Evolutionary conservation across 2,329 filamentous ascomycete genomes (phyloP).

Genomic region (Epichloe baconii): DNA sequence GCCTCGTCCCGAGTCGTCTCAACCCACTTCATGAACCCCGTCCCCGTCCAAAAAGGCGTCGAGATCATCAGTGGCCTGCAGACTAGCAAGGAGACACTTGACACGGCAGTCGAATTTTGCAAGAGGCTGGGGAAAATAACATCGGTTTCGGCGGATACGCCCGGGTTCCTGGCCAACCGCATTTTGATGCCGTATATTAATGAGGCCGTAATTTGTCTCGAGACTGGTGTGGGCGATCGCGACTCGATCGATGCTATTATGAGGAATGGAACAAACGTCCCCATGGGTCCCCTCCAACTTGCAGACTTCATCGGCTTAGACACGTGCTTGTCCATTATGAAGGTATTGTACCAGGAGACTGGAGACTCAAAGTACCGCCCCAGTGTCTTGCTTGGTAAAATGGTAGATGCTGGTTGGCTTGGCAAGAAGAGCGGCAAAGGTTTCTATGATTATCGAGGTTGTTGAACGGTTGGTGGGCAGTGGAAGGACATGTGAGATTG

Average conservation of each 20-base stretch:
- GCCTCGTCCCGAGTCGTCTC: slow-evolving; percentile 80
- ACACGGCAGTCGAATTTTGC: slow-evolving; percentile 74
- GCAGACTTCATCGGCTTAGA: slow-evolving; percentile 97
- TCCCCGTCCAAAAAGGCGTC: slow-evolving; percentile 91
- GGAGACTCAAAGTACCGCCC: slow-evolving; percentile 94
- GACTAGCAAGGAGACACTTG: slow-evolving; percentile 70
- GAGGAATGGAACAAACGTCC: slow-evolving; percentile 98
- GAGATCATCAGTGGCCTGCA: slow-evolving; percentile 95
- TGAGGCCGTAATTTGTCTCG: slow-evolving; percentile 89
- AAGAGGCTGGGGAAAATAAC: slow-evolving; percentile 86
- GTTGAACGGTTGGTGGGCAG: not conserved
- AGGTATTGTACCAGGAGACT: slow-evolving; percentile 79
- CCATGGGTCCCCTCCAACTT: slow-evolving; percentile 88
- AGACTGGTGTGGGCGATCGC: slow-evolving; percentile 77
- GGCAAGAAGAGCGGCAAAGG: slow-evolving; percentile 97
- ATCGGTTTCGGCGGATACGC: slow-evolving; percentile 76
- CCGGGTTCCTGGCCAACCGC: slow-evolving; percentile 89
- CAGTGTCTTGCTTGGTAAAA: slow-evolving; percentile 74
- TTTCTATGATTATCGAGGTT: slow-evolving; percentile 69
- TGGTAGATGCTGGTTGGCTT: slow-evolving; percentile 96
- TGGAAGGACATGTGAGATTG: not conserved
- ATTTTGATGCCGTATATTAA: slow-evolving; percentile 99
- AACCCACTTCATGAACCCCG: slow-evolving; percentile 99
- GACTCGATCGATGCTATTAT: slow-evolving; percentile 96
- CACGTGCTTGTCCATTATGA: slow-evolving; percentile 95